These are phyloP conservation scores for Ceratocystis diversiconidia DNA, from an alignment of 2,329 filamentous ascomycete species.

Conservation along the genomic window DNA sequence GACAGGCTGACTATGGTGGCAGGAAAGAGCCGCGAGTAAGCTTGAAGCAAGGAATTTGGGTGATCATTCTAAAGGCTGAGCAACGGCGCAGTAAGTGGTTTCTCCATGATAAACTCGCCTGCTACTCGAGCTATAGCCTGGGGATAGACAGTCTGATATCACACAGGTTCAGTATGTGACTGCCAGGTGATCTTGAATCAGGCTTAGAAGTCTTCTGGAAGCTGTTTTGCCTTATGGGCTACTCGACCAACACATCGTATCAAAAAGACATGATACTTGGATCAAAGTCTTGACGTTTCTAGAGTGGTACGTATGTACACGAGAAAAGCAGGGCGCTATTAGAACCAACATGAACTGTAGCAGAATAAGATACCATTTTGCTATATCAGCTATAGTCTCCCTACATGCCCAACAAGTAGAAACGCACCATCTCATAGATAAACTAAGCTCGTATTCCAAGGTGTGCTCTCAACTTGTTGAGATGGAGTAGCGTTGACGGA, in stretches of 20 bases:
- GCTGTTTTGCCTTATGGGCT: not conserved
- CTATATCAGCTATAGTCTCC: too few relatives aligned
- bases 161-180: not conserved
- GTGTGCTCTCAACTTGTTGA: too few relatives aligned
- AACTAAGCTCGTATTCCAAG: too few relatives aligned
- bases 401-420: too few relatives aligned
- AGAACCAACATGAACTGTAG: not conserved
- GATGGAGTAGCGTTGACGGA: too few relatives aligned
- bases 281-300: not conserved
- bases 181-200: not conserved
- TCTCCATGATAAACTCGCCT: not conserved
- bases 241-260: not conserved
- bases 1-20: not conserved
- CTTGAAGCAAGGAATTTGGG: not conserved
- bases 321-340: not conserved
- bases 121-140: not conserved
- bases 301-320: not conserved
- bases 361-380: not conserved
- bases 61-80: not conserved
- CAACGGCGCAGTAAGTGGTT: not conserved
- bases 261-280: not conserved
- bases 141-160: not conserved
- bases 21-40: not conserved
- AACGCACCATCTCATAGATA: too few relatives aligned
- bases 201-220: not conserved